phyloP scores from a whole-genome alignment of 2,329 filamentous ascomycete genomes.

The Epichloe sp. region DNA sequence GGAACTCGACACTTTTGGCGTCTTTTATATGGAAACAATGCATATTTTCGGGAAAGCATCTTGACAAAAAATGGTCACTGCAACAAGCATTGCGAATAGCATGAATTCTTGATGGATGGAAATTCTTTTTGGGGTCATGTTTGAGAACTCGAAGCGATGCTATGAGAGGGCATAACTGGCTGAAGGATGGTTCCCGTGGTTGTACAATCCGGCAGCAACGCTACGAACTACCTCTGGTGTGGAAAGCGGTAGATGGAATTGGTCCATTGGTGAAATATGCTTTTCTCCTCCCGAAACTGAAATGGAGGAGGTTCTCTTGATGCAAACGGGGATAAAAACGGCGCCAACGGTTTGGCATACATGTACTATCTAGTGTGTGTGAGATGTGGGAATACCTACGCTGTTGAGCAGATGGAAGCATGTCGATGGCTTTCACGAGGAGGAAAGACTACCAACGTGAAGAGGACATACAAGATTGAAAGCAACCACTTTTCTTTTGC shows the following conservation, averaged over 20 bases:
- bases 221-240: neutral
- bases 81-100: neutral
- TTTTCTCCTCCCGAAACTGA: neutral
- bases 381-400: neutral
- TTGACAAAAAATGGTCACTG: neutral
- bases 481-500: neutral
- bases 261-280: neutral
- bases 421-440: neutral
- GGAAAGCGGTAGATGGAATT: neutral
- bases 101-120: neutral
- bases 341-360: conserved; percentile 2
- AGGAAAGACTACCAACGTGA: neutral
- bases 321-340: neutral
- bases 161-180: neutral
- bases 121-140: neutral
- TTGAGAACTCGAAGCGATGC: neutral
- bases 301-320: neutral
- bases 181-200: neutral
- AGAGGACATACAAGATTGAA: neutral
- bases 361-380: conserved; percentile 5
- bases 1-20: neutral
- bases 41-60: neutral
- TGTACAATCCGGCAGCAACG: neutral
- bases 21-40: neutral
- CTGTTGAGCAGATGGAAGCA: neutral